Conservation (phyloP, 192 early-diverging fungal genomes). For the Gamsiella multidivaricata region DNA sequence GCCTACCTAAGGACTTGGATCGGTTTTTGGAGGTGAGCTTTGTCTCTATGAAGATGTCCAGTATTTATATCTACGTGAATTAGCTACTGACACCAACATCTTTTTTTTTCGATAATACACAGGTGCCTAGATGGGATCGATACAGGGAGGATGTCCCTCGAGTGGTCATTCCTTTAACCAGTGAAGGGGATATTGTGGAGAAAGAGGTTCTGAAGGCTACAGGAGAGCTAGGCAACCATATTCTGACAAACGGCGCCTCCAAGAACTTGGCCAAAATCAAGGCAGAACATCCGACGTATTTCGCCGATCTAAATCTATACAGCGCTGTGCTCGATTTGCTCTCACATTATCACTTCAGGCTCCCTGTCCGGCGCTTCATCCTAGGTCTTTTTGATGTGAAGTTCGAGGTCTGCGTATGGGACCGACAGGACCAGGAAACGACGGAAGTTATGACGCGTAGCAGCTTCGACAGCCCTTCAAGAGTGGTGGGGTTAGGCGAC, state of each 20-base stretch:
- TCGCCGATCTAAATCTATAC: conserved; percentile 66
- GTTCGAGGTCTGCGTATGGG: conserved; percentile 57
- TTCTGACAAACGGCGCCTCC: conserved; percentile 81
- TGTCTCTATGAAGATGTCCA: not conserved
- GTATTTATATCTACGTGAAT: too few relatives aligned
- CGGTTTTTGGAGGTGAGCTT: conserved; percentile 69
- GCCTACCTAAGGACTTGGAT: conserved; percentile 71
- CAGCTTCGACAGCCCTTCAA: conserved; percentile 14
- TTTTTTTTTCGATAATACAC: not conserved
- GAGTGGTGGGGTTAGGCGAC: not conserved
- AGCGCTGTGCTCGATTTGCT: conserved; percentile 70
- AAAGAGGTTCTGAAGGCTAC: conserved; percentile 76
- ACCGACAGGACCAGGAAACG: conserved; percentile 51
- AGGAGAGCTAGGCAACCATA: conserved; percentile 86
- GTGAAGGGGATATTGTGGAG: conserved; percentile 53
- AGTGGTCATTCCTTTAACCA: conserved; percentile 47
- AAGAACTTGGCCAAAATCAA: conserved; percentile 74
- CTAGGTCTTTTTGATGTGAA: conserved; percentile 82
- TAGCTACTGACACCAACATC: not conserved
- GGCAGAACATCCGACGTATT: conserved; percentile 67
- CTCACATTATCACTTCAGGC: conserved; percentile 74
- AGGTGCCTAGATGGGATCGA: conserved; percentile 61
- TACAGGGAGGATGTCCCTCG: conserved; percentile 54
- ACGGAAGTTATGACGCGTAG: not conserved
- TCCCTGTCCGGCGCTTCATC: conserved; percentile 78